Conservation (phyloP, 2,329 filamentous ascomycete genomes). For the Aspergillus sclerotialis region DNA sequence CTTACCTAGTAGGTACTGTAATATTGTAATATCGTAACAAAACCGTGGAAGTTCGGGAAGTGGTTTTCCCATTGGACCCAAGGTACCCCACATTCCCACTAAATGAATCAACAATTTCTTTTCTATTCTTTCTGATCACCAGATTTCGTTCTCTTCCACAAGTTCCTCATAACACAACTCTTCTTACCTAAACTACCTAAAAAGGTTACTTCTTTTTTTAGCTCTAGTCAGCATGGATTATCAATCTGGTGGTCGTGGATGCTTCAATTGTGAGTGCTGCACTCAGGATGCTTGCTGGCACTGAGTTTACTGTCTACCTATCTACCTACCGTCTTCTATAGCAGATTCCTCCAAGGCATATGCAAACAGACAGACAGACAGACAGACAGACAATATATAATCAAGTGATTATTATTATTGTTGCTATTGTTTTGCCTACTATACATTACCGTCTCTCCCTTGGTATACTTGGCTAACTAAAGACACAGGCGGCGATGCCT, state of each 20-base stretch:
- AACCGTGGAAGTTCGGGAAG: no score
- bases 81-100: not conserved
- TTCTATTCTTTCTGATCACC: not conserved
- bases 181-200: slow-evolving; percentile 6
- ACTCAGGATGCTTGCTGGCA: slow-evolving; percentile 3
- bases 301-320: no score
- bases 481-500: slow-evolving; percentile 60
- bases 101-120: not conserved
- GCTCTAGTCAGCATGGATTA: slow-evolving; percentile 40
- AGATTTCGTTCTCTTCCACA: slow-evolving; percentile 1
- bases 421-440: slow-evolving; percentile 9
- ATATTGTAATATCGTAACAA: no score
- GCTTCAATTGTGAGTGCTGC: slow-evolving; percentile 51
- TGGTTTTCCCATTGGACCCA: not conserved
- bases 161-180: slow-evolving; percentile 1
- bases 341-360: no score
- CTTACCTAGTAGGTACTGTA: no score
- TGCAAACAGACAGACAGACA: no score
- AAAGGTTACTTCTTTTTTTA: not conserved
- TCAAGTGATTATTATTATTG: no score
- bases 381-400: no score
- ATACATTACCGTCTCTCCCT: no score
- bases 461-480: no score
- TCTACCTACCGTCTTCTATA: no score
- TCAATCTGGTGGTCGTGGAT: slow-evolving; percentile 45